Base-by-base conservation (phyloP, 2,329 filamentous ascomycete genomes). In the Incumbomyces lentus region DNA sequence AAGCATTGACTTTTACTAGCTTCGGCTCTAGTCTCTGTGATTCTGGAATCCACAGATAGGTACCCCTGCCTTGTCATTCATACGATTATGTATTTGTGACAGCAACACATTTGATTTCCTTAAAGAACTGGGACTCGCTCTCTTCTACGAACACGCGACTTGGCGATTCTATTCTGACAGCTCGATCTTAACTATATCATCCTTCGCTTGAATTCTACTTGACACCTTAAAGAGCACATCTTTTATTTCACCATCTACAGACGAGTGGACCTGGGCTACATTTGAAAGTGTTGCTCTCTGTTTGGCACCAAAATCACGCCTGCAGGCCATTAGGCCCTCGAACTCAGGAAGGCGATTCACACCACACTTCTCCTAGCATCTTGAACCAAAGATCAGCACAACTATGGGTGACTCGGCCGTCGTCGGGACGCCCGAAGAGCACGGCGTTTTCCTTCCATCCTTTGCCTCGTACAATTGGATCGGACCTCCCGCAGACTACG, bases 381-480 rank as follows among this genome's bases (percentile, higher is more conserved):
- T 29, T 13, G 14, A 13, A 11, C 29, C 4, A 26, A 26, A 8
- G 22, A 8, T 8, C 8, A 22, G 43, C 22, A 17, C 31, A 43
- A 48, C 29, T 8, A 55, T 55, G 51, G 48, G 46, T 31, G 45
- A 39, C 29, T 18, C 43, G 22, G 51, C 44, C 32, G 46, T 44
- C 19, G 7, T 35, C 16, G 54, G 44, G 26, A 47, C 37, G 30
- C 35, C 51, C 7, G 44, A 22, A 7, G 6, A 12, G n/a, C 36
- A 32, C 19, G 36, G 26, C 18, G 37, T 40, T 19, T 57, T 40
- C 40, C 18, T 53, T 30, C 68, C 68, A 17, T 60, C 67, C 40
- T 71, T 70, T 59, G 68, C 68, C 17, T 71, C 68, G 17, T 71
- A 71, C 61, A 68, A 70, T 60, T 71, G 68, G 68, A 65, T 65